These are phyloP conservation scores for Candolleomyces aberdarensis DNA, from an alignment of 768 basidiomycete genomes.

Conservation along the genomic window DNA sequence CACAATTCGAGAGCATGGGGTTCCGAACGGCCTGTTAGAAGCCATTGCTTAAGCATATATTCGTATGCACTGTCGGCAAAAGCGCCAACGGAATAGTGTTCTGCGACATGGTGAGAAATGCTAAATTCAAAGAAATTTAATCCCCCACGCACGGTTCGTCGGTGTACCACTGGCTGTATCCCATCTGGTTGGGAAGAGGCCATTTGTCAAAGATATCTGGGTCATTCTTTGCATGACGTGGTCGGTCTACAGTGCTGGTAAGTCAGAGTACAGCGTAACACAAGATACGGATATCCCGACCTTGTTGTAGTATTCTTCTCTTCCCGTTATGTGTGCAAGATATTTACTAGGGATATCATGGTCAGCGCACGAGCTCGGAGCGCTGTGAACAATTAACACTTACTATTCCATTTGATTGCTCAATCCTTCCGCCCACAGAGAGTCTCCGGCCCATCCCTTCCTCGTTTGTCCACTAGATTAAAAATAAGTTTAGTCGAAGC, in stretches of 20 bases:
- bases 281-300: slow-evolving; percentile 16
- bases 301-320: slow-evolving; percentile 55
- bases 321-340: slow-evolving; percentile 71
- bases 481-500: not conserved
- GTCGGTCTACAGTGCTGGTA: slow-evolving; percentile 40
- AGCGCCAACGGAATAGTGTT: slow-evolving; percentile 51
- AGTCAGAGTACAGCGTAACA: not conserved
- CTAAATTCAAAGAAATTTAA: not conserved
- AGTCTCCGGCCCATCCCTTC: slow-evolving; percentile 27
- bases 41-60: slow-evolving; percentile 64
- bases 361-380: not conserved
- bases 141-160: slow-evolving; percentile 30
- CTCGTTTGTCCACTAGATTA: slow-evolving; percentile 34
- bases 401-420: slow-evolving; percentile 68
- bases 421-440: slow-evolving; percentile 38
- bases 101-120: slow-evolving; percentile 19
- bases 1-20: slow-evolving; percentile 48
- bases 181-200: slow-evolving; percentile 59
- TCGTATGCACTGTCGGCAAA: slow-evolving; percentile 64
- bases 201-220: slow-evolving; percentile 37
- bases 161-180: slow-evolving; percentile 41
- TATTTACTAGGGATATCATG: slow-evolving; percentile 52
- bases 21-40: slow-evolving; percentile 45
- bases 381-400: slow-evolving; percentile 10
- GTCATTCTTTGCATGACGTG: slow-evolving; percentile 48